phyloP scores from a whole-genome alignment of 306 rosid genomes.

The Vigna trinervia region DNA sequence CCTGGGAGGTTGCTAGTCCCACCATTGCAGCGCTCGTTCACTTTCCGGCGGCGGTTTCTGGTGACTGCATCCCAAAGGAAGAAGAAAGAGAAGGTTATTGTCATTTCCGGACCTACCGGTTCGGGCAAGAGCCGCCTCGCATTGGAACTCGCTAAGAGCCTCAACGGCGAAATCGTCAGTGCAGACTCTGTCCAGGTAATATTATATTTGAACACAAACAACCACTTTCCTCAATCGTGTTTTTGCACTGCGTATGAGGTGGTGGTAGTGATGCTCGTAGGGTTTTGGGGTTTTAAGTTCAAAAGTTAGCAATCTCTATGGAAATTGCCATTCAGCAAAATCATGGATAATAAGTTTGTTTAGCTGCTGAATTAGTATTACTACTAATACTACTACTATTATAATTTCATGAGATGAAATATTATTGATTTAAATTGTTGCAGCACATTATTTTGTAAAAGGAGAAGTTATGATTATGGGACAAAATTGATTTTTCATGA shows the following conservation, averaged over 20 bases:
- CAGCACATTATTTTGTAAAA: constrained; percentile 3
- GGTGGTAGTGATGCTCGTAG: neutral
- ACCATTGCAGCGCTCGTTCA: constrained; percentile 28
- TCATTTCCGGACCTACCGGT: constrained; percentile 92
- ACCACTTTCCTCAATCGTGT: neutral
- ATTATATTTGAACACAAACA: neutral
- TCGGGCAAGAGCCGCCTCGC: constrained; percentile 88
- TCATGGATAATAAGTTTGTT: constrained; percentile 3
- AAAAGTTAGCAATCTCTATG: neutral
- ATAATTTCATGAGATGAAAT: neutral
- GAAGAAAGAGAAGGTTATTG: constrained; percentile 74
- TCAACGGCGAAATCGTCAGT: constrained; percentile 89
- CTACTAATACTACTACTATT: neutral
- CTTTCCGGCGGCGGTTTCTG: constrained; percentile 51
- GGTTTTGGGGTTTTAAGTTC: neutral
- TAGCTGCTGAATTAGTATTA: constrained; percentile 16
- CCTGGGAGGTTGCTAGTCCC: constrained; percentile 49
- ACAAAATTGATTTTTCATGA: neutral
- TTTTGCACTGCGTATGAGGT: constrained; percentile 8
- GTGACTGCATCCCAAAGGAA: constrained; percentile 44
- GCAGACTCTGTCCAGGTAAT: constrained; percentile 94
- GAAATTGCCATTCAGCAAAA: constrained; percentile 6
- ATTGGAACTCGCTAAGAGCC: constrained; percentile 85
- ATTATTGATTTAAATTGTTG: neutral
- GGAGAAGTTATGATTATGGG: neutral